These are phyloP conservation scores for Talaromyces thailandensis DNA, from an alignment of 495 filamentous ascomycete genomes.

Conservation along the genomic window DNA sequence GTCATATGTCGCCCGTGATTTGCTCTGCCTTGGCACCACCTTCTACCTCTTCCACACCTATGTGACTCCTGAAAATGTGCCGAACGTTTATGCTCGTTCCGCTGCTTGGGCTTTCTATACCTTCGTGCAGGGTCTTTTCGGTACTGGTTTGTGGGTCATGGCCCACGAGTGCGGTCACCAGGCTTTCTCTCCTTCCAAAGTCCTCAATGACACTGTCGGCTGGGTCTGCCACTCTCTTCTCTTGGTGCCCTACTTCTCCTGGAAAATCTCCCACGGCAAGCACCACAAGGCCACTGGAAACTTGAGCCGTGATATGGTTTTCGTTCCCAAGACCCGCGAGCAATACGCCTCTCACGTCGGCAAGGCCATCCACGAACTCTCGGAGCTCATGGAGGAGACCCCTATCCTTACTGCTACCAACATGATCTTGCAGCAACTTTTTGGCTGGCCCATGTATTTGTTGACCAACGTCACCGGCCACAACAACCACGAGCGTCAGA, in stretches of 20 bases:
- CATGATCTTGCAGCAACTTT: conserved; percentile 73
- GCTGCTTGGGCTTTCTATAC: conserved; percentile 53
- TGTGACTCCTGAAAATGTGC: conserved; percentile 55
- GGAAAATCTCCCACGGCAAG: conserved; percentile 89
- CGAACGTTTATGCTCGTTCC: conserved; percentile 37
- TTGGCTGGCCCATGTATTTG: conserved; percentile 84
- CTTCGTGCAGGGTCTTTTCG: conserved; percentile 55
- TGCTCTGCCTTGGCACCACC: conserved; percentile 42
- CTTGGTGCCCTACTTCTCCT: conserved; percentile 83
- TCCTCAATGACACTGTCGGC: conserved; percentile 76
- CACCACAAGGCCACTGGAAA: conserved; percentile 95
- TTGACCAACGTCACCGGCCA: conserved; percentile 85
- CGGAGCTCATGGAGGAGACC: conserved; percentile 89
- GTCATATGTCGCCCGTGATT: conserved; percentile 54
- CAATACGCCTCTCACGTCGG: conserved; percentile 63
- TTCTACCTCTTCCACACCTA: conserved; percentile 59
- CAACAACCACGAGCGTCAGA: conserved; percentile 77
- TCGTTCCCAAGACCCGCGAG: conserved; percentile 78
- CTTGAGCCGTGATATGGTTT: conserved; percentile 96
- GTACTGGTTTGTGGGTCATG: conserved; percentile 62
- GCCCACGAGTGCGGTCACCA: conserved; percentile 69
- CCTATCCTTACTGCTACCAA: conserved; percentile 69
- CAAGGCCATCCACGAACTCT: conserved; percentile 63
- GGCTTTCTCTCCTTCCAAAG: conserved; percentile 73
- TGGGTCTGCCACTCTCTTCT: conserved; percentile 77